These are phyloP conservation scores for Verticillium klebahnii DNA, from an alignment of 2,329 filamentous ascomycete genomes.

Conservation along the genomic window DNA sequence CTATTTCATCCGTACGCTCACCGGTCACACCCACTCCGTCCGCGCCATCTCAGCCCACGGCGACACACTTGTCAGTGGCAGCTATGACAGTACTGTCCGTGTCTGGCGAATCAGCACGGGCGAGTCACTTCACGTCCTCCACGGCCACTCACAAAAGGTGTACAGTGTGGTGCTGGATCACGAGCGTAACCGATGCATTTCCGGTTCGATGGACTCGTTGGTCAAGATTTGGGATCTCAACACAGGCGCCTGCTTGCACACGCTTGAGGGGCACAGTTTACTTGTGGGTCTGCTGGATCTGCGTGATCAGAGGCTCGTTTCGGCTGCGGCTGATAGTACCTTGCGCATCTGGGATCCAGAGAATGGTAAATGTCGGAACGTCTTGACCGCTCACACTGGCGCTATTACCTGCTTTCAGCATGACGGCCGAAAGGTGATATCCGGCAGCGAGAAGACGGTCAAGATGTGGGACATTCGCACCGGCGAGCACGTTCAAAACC, in stretches of 20 bases:
- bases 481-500: conserved; percentile 86
- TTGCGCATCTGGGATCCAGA: conserved; percentile 96
- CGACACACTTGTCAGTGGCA: conserved; percentile 94
- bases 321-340: conserved; percentile 91
- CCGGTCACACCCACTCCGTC: conserved; percentile 88
- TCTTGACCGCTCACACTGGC: conserved; percentile 87
- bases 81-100: conserved; percentile 90
- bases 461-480: conserved; percentile 98
- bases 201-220: conserved; percentile 95
- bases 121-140: conserved; percentile 76
- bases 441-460: conserved; percentile 87
- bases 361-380: conserved; percentile 83
- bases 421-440: conserved; percentile 93
- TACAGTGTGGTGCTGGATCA: conserved; percentile 96
- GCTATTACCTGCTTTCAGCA: conserved; percentile 99
- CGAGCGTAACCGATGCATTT: conserved; percentile 90
- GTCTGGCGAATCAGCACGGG: conserved; percentile 98
- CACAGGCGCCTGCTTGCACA: conserved; percentile 79
- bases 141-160: conserved; percentile 87
- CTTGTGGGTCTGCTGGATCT: conserved; percentile 90
- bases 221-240: conserved; percentile 97
- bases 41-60: conserved; percentile 92
- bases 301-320: conserved; percentile 84
- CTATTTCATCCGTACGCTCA: conserved; percentile 85
- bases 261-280: conserved; percentile 86